Evolutionary conservation across 345 rosid species (phyloP).

Genomic region (Populus simonii): DNA sequence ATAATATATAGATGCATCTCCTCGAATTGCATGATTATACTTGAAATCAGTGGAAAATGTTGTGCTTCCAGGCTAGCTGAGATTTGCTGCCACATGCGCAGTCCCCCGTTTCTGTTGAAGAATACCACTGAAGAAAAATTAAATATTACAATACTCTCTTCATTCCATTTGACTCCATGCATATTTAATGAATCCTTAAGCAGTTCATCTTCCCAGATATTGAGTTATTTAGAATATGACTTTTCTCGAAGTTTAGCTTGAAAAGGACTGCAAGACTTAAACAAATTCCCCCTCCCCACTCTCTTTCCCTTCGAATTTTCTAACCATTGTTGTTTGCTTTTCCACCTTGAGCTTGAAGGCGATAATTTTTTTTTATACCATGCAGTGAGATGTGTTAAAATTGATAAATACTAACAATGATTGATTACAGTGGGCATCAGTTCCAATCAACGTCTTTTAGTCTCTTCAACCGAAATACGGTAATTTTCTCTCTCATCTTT

Average conservation of each 20-base stretch:
- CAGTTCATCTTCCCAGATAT: background rate
- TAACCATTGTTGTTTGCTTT: background rate
- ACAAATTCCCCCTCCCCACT: background rate
- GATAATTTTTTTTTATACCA: background rate
- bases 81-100: background rate
- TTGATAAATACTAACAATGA: background rate
- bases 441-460: too few relatives aligned
- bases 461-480: too few relatives aligned
- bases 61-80: background rate
- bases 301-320: background rate
- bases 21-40: background rate
- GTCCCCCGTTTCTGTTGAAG: background rate
- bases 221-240: conserved; percentile 9
- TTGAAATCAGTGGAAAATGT: background rate
- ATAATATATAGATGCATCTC: background rate
- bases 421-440: background rate
- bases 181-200: background rate
- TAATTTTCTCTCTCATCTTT: too few relatives aligned
- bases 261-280: conserved; percentile 22
- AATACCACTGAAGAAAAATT: background rate
- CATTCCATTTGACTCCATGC: background rate
- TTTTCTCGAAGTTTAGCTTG: conserved; percentile 20
- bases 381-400: background rate
- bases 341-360: background rate
- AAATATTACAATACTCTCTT: background rate